Evolutionary conservation across 139 green algal genomes (phyloP), one percentile per base, ranked within the genome.

Genomic region (Asterochloris sp.): DNA sequence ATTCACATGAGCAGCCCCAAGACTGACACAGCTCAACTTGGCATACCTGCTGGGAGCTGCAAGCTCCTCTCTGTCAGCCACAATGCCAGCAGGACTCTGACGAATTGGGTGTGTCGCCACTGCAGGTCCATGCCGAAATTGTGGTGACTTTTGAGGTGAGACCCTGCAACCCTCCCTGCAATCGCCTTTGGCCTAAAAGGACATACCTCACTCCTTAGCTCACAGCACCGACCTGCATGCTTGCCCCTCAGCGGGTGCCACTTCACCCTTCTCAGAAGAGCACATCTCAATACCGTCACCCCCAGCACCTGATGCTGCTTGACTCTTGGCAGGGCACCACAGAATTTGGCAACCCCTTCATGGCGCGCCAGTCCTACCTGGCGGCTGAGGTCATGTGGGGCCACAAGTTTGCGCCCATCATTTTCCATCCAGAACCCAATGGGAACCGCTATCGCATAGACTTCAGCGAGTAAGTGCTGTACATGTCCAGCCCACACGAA

Each of bases 291-390:
- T 27, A 87, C 77, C 27, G 75, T 81, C 14, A 83, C 19, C 90
- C 91, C 0, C 93, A 97, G 88, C 83, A 97, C 10, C 90, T 97
- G 26, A 89, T 97, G 0, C 91, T 89, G 0, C 94, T 97, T 76
- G 91, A 95, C 84, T 54, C 38, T 54, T 54, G 38, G 38, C 38
- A 54, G 38, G 94, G 89, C 13, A 87, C 82, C 15, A 92, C 88
- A 24, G 94, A 98, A 90, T 87, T 95, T 82, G 94, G 92, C 74
- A 92, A 96, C 80, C 90, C 85, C 28, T 98, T 98, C 89, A 95
- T 93, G 87, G 86, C 90, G 0, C 87, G 93, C 12, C 91, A 91
- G 84, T 94, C 89, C 62, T 98, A 96, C 86, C 83, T 96, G 82
- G 89, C 93, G 21, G 78, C 74, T 13, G 92, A 98, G 84, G 91